phyloP scores from a whole-genome alignment of 1,139 yeast genomes.

The Pichia sp. region DNA sequence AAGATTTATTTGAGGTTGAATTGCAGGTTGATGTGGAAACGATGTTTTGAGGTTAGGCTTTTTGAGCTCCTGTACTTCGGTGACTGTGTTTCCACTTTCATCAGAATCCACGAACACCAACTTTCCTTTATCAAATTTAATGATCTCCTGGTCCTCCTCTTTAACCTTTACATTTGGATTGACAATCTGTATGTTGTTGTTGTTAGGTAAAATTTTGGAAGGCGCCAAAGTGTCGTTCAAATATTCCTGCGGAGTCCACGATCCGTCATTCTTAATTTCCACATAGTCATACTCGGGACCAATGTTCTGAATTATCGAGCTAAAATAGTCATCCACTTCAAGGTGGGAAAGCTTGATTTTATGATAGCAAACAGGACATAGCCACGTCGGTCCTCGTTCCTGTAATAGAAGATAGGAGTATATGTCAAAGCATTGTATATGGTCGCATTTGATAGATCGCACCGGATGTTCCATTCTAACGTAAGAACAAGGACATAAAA shows the following conservation, averaged over 20 bases:
- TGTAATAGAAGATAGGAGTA: constrained; percentile 57
- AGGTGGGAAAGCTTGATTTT: constrained; percentile 46
- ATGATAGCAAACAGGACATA: constrained; percentile 61
- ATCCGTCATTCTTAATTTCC: constrained; percentile 53
- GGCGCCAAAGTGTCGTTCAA: constrained; percentile 11
- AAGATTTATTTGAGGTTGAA: neutral
- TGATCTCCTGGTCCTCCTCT: constrained; percentile 17
- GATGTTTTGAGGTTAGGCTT: neutral
- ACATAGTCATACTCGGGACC: constrained; percentile 50
- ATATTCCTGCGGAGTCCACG: constrained; percentile 41
- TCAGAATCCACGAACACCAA: constrained; percentile 12
- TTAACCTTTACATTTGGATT: constrained; percentile 11
- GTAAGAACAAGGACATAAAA: constrained; percentile 64
- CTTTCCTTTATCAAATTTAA: constrained; percentile 11
- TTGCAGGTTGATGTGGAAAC: too few species aligned
- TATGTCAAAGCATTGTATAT: constrained; percentile 72
- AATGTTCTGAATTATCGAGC: constrained; percentile 46
- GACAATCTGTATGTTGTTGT: constrained; percentile 1
- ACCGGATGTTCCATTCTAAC: constrained; percentile 59
- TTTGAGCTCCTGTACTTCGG: neutral
- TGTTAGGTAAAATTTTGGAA: constrained; percentile 7
- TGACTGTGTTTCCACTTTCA: constrained; percentile 6
- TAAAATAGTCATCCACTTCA: constrained; percentile 58
- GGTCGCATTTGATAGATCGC: constrained; percentile 56
- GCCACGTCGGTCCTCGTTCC: constrained; percentile 60